These are phyloP conservation scores for Fulvia fulva DNA, from an alignment of 2,329 filamentous ascomycete genomes.

Conservation along the genomic window DNA sequence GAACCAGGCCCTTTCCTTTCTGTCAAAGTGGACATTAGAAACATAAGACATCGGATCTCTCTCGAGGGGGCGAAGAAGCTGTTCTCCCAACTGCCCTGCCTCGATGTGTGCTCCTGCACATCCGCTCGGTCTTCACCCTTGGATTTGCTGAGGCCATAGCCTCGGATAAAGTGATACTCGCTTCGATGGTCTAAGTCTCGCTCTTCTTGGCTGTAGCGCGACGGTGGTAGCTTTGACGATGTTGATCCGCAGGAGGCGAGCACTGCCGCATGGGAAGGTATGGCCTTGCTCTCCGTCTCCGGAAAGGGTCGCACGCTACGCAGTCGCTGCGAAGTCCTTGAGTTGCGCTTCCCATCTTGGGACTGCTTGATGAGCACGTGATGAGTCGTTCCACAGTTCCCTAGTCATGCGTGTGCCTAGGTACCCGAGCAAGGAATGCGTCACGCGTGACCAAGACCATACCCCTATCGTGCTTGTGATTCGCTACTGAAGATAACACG, in stretches of 20 bases:
- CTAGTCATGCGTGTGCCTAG: too few relatives aligned
- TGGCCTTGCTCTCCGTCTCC: not conserved
- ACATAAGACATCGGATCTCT: not conserved
- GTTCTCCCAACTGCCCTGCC: not conserved
- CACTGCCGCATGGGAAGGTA: not conserved
- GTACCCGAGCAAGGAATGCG: too few relatives aligned
- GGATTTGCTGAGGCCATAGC: not conserved
- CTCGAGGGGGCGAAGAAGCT: not conserved
- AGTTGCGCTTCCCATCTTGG: not conserved
- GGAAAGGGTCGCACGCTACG: not conserved
- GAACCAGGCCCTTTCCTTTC: not conserved
- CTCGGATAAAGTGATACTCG: not conserved
- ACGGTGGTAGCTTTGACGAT: not conserved
- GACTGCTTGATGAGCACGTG: too few relatives aligned
- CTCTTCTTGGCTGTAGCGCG: not conserved
- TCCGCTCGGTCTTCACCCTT: not conserved
- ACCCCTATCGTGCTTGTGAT: too few relatives aligned
- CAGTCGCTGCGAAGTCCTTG: not conserved
- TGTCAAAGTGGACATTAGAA: not conserved
- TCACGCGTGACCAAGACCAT: too few relatives aligned
- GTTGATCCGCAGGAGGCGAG: not conserved
- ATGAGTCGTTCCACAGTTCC: too few relatives aligned
- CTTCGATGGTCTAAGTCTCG: not conserved
- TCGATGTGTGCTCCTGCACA: not conserved
- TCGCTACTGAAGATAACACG: too few relatives aligned